Percentiles rank a stretch among this genome's conserved stretches.
These are phyloP conservation scores for Wilcoxina mikolae DNA, from an alignment of 495 filamentous ascomycete species.

Conservation along the genomic window DNA sequence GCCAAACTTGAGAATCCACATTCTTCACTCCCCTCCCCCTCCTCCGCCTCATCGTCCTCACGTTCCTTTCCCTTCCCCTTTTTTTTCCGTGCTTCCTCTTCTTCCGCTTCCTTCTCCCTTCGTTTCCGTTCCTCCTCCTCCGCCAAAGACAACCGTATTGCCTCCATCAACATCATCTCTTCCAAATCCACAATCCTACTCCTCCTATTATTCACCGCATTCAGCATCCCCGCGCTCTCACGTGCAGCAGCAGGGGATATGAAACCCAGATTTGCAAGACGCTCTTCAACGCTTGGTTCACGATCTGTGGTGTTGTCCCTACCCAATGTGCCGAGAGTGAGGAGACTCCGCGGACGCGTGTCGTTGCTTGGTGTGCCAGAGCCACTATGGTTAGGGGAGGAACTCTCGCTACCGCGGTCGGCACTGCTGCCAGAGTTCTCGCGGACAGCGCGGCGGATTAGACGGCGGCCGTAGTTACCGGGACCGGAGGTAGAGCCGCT, in stretches of 20 bases:
- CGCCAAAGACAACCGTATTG: slow-evolving; percentile 72
- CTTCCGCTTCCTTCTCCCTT: not conserved
- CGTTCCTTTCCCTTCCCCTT: not conserved
- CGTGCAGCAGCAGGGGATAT: not conserved
- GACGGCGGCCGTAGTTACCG: slow-evolving; percentile 12
- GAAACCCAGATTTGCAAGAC: slow-evolving; percentile 20
- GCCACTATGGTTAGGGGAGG: slow-evolving; percentile 23
- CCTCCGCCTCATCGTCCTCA: not conserved
- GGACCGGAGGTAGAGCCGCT: slow-evolving; percentile 30
- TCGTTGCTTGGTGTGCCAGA: slow-evolving; percentile 5
- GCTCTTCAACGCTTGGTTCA: not conserved
- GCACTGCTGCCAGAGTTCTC: slow-evolving; percentile 10
- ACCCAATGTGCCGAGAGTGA: slow-evolving; percentile 7
- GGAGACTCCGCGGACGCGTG: not conserved
- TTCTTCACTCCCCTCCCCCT: too few species aligned
- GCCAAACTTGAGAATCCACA: too few species aligned
- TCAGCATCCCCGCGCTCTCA: slow-evolving; percentile 6
- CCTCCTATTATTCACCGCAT: slow-evolving; percentile 25
- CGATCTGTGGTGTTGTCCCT: not conserved
- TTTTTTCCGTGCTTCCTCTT: not conserved
- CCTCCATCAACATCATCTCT: slow-evolving; percentile 97
- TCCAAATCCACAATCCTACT: slow-evolving; percentile 73
- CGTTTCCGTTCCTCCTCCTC: slow-evolving; percentile 72
- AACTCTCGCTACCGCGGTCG: slow-evolving; percentile 26
- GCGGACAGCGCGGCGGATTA: slow-evolving; percentile 19